phyloP scores from a whole-genome alignment of 2,329 filamentous ascomycete species.

The Fusarium sp. region DNA sequence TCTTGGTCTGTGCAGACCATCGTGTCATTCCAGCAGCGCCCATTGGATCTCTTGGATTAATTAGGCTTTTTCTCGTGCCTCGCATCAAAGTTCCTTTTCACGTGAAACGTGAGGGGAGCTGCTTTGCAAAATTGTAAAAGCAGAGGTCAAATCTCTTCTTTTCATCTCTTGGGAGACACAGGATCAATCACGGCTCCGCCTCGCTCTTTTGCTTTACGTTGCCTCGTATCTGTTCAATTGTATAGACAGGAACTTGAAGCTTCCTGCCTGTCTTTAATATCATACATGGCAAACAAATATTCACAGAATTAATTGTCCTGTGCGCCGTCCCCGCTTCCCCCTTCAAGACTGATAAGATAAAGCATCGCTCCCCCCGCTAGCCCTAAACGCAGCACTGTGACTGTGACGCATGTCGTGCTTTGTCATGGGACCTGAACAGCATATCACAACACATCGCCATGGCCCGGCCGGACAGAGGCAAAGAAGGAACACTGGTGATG shows the following conservation, averaged over 20 bases:
- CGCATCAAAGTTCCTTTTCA: conserved; percentile 17
- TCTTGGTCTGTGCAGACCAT: conserved; percentile 17
- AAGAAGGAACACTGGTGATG: background rate
- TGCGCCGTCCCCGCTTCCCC: background rate
- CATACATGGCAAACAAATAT: background rate
- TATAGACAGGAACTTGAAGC: background rate
- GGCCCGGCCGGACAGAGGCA: background rate
- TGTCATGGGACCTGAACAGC: too few species aligned
- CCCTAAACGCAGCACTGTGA: too few species aligned
- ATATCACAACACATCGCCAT: conserved; percentile 4
- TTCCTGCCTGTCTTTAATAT: background rate
- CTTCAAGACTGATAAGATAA: background rate
- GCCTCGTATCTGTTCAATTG: background rate
- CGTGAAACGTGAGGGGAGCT: conserved; percentile 32
- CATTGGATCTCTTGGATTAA: conserved; percentile 26
- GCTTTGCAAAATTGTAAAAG: conserved; percentile 3
- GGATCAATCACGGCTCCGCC: too few species aligned
- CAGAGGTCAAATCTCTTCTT: conserved; percentile 26
- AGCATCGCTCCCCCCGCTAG: too few species aligned
- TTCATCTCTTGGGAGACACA: conserved; percentile 14
- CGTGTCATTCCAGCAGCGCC: conserved; percentile 5
- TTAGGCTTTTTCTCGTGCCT: conserved; percentile 32
- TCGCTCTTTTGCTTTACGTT: background rate
- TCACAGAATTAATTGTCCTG: background rate
- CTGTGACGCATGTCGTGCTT: too few species aligned